Evolutionary conservation across 2,329 filamentous ascomycete genomes (phyloP), one percentile per base, ranked within the genome.

Genomic region (Knufia fluminis): DNA sequence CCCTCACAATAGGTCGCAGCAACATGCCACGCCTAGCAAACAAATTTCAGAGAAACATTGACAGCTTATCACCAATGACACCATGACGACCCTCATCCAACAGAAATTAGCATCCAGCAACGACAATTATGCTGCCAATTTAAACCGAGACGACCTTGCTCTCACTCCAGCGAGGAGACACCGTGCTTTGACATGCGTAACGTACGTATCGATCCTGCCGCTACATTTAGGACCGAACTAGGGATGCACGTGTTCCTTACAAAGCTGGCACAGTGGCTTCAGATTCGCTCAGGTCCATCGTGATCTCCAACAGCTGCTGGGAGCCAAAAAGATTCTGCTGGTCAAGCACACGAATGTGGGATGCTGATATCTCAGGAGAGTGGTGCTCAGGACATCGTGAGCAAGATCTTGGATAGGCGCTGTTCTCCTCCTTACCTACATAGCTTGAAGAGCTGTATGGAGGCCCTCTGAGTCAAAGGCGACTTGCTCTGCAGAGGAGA

Each of bases 291-390:
- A 81, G 86, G 45, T 86, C 80, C 17, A 76, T 92, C 49, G 66
- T 91, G 53, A 87, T 92, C 60, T 89, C 0, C 75, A 92, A 67
- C 85, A 91, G 63, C 72, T 91, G 6, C 75, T 92, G 0, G 85
- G 82, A 7, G 92, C 86, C 0, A 73, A 75, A 1, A 86, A 91
- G 64, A 81, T 92, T 44, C 65, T 90, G 16, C 63, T 90, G 20
- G 72, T 90, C 59, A 86, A 88, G 69, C 83, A 87, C 59, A 86
- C 82, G 1, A 80, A 6, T 88, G 83, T 60, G 84, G 84, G 1
- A 86, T 86, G 83, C 64, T 85, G 46, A 84, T 75, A 0, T 83
- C 86, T 60, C 71, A 70, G n/a, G 79, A 84, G 54, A 28, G 22
- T 16, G 7, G 16, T 36, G n/a, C 6, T 7, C 71, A 73, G 3